Percentiles rank a stretch among this genome's conserved stretches.
These are phyloP conservation scores for Barbarea vulgaris DNA, from an alignment of 345 rosid species.

Conservation along the genomic window DNA sequence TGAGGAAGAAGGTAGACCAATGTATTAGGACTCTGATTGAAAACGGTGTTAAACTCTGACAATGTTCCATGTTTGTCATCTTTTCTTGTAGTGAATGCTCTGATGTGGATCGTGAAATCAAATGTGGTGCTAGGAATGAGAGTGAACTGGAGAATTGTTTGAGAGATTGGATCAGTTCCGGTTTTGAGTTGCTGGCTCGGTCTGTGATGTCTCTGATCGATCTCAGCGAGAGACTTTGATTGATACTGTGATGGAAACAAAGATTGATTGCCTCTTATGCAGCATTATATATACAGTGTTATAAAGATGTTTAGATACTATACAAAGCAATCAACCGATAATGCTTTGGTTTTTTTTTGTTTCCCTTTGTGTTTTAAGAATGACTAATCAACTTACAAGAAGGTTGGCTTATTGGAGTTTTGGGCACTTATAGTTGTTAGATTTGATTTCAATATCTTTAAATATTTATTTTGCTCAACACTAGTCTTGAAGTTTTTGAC, in stretches of 20 bases:
- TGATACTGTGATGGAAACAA: conserved; percentile 37
- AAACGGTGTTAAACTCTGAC: conserved; percentile 82
- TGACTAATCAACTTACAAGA: conserved; percentile 72
- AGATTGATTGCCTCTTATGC: neutral
- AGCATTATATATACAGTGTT: neutral
- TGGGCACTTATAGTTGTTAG: no score
- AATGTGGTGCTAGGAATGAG: conserved; percentile 65
- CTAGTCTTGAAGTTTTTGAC: no score
- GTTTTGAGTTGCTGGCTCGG: conserved; percentile 57
- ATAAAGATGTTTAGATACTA: neutral
- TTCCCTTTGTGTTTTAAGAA: conserved; percentile 49
- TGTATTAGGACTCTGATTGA: conserved; percentile 89
- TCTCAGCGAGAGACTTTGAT: conserved; percentile 54
- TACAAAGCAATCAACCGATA: conserved; percentile 52
- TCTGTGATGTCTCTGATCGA: conserved; percentile 61
- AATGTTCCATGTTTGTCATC: conserved; percentile 89
- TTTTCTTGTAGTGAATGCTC: no score
- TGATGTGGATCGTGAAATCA: no score
- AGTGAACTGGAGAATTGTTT: conserved; percentile 51
- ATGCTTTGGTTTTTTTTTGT: neutral
- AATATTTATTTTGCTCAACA: no score
- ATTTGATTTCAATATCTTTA: no score
- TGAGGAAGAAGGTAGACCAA: conserved; percentile 98
- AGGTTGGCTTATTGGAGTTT: conserved; percentile 75
- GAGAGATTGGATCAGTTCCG: conserved; percentile 50